A percentile compares a stretch with the other conserved stretches of the same genome.
Evolutionary conservation across 2,329 filamentous ascomycete species (phyloP).

Genomic region (Fusarium praegraminearum): DNA sequence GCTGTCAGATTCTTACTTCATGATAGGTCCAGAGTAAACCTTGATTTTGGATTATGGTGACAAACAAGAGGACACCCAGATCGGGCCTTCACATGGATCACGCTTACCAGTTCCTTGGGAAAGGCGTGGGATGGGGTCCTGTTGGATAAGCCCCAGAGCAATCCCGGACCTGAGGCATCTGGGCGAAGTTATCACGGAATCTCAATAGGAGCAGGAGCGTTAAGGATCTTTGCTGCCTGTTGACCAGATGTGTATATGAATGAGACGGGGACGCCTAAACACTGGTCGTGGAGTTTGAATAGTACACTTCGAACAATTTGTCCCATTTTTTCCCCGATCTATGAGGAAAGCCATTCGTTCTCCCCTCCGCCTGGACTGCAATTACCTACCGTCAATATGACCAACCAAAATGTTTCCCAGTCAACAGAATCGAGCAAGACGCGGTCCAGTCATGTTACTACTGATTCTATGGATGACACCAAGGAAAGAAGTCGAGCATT

Average conservation of each 20-base stretch:
- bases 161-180: slow-evolving; percentile 15
- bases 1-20: slow-evolving; percentile 41
- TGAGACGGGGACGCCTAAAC: slow-evolving; percentile 1
- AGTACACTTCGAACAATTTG: background rate
- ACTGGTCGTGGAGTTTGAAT: background rate
- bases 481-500: slow-evolving; percentile 36
- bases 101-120: slow-evolving; percentile 38
- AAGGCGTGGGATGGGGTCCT: background rate
- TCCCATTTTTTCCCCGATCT: background rate
- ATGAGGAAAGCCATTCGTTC: background rate
- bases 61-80: slow-evolving; percentile 30
- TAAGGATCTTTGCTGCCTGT: slow-evolving; percentile 11
- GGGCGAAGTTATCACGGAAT: slow-evolving; percentile 24
- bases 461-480: slow-evolving; percentile 10
- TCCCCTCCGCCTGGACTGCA: background rate
- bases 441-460: slow-evolving; percentile 10
- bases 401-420: slow-evolving; percentile 8
- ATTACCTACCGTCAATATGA: slow-evolving; percentile 9
- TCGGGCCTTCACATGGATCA: slow-evolving; percentile 30
- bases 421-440: slow-evolving; percentile 18
- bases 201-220: slow-evolving; percentile 11
- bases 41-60: slow-evolving; percentile 24
- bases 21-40: slow-evolving; percentile 26
- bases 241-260: slow-evolving; percentile 16
- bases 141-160: slow-evolving; percentile 27